Base-by-base conservation (phyloP, 805 yeast genomes). In the Brettanomyces nanus region DNA sequence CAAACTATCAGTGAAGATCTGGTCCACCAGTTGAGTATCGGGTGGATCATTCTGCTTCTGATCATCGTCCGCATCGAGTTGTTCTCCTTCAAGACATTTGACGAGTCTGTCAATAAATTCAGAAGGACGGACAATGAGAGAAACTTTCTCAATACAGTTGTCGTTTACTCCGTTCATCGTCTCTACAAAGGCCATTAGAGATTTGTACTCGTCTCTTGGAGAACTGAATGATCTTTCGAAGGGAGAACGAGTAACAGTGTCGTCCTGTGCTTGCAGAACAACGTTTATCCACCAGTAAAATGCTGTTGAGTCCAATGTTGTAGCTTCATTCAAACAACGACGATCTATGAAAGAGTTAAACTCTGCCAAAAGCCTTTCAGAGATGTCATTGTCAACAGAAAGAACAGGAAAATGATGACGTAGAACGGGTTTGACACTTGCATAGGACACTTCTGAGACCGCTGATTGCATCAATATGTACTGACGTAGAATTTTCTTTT, bases 21-120 rank as follows among this genome's bases (percentile, higher is more conserved):
- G 26, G 27, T 34, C 37, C 9, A 34, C 11, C 31, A 34, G 19
- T 5, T 34, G 37, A 15, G 34, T 22, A 19, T 35, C 33, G n/a
- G n/a, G n/a, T n/a, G n/a, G n/a, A n/a, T n/a, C 25, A 31, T 11
- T n/a, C n/a, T n/a, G n/a, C n/a, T n/a, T n/a, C 25, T 6, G n/a
- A 11, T 15, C 22, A 9, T 9, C 33, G 14, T 31, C 13, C 6
- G 23, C 18, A 20, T 20, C 23, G 20, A 13, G 6, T 19, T 19
- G 23, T 31, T 31, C 11, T 31, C 21, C 11, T 6, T 28, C 31
- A 28, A 28, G n/a, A 17, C 9, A 14, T n/a, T n/a, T n/a, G n/a
- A n/a, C n/a, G n/a, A n/a, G n/a, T n/a, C n/a, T n/a, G n/a, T n/a
- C n/a, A n/a, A n/a, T n/a, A n/a, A n/a, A n/a, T n/a, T n/a, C n/a